A percentile compares a stretch with the other conserved stretches of the same genome.
Conservation (phyloP, 257 asterid species). For the Nicotiana tomentosiformis region DNA sequence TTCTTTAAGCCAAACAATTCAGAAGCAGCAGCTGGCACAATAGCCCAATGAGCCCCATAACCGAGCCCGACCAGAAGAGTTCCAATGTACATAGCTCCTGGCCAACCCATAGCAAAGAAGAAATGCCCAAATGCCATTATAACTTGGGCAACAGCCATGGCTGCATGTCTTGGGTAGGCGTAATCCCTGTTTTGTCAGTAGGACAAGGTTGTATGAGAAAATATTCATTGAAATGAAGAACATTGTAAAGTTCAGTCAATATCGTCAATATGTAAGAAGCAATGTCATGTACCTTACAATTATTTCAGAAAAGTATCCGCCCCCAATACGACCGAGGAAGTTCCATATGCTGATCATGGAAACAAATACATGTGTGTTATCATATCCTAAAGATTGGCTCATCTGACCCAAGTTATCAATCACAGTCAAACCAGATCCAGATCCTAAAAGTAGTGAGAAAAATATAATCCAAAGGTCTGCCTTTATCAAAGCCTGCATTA, state of each 20-base stretch:
- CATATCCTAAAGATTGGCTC: constrained; percentile 49
- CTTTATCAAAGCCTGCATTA: constrained; percentile 42
- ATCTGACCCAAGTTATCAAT: constrained; percentile 54
- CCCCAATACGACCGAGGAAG: constrained; percentile 53
- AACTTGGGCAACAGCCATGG: constrained; percentile 74
- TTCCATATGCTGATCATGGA: constrained; percentile 60
- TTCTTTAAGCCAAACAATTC: constrained; percentile 87
- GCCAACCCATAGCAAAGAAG: constrained; percentile 91
- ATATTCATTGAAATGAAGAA: neutral
- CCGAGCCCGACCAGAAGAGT: constrained; percentile 94
- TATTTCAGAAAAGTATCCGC: constrained; percentile 49
- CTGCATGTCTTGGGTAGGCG: constrained; percentile 76
- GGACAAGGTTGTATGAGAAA: constrained; percentile 10
- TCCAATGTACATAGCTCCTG: constrained; percentile 76
- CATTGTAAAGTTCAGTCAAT: neutral
- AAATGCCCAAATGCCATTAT: constrained; percentile 80
- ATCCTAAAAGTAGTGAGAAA: constrained; percentile 43
- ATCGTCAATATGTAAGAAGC: neutral
- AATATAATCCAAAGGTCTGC: constrained; percentile 52
- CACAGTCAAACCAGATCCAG: constrained; percentile 54
- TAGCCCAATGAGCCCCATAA: constrained; percentile 97
- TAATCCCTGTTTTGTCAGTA: constrained; percentile 49
- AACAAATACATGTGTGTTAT: constrained; percentile 46
- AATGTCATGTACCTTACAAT: constrained; percentile 30
- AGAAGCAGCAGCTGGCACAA: constrained; percentile 86